Evolutionary conservation across 306 rosid genomes (phyloP).

Genomic region (Urtica urens): DNA sequence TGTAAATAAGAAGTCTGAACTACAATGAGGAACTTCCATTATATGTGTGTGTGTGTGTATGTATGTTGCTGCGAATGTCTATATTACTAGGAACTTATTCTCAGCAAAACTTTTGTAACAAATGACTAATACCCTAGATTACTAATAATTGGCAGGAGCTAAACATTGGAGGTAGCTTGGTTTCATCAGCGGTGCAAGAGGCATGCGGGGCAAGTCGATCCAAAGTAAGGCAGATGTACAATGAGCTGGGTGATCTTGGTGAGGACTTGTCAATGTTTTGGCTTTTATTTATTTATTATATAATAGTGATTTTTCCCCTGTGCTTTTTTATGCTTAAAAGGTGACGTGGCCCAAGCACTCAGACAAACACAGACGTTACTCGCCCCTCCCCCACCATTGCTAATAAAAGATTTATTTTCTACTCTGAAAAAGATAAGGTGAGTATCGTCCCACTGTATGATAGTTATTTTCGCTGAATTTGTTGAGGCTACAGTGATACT

Average conservation of each 20-base stretch:
- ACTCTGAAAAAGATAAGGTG: conserved; percentile 73
- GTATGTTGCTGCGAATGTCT: too few species aligned
- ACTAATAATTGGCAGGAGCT: too few species aligned
- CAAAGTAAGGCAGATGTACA: conserved; percentile 75
- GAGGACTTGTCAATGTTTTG: conserved; percentile 19
- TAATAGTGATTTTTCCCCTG: conserved; percentile 17
- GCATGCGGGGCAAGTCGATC: conserved; percentile 69
- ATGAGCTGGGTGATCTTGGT: conserved; percentile 88
- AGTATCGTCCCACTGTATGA: too few species aligned
- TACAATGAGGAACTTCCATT: too few species aligned
- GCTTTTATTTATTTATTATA: conserved; percentile 17
- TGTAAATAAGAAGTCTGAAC: too few species aligned
- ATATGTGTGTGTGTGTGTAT: too few species aligned
- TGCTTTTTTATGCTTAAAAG: conserved; percentile 36
- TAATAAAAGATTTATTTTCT: conserved; percentile 61
- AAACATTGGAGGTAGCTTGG: conserved; percentile 84
- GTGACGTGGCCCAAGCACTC: conserved; percentile 95
- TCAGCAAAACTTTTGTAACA: too few species aligned
- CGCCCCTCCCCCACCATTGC: conserved; percentile 67
- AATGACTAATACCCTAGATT: too few species aligned
- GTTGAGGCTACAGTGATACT: too few species aligned
- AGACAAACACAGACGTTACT: conserved; percentile 83
- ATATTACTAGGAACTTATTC: too few species aligned
- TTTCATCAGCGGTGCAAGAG: conserved; percentile 71
- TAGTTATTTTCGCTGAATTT: too few species aligned